Percentiles rank a stretch among this genome's conserved stretches.
phyloP scores from a whole-genome alignment of 2,329 filamentous ascomycete species.

The Pseudophaeomoniella oleicola region DNA sequence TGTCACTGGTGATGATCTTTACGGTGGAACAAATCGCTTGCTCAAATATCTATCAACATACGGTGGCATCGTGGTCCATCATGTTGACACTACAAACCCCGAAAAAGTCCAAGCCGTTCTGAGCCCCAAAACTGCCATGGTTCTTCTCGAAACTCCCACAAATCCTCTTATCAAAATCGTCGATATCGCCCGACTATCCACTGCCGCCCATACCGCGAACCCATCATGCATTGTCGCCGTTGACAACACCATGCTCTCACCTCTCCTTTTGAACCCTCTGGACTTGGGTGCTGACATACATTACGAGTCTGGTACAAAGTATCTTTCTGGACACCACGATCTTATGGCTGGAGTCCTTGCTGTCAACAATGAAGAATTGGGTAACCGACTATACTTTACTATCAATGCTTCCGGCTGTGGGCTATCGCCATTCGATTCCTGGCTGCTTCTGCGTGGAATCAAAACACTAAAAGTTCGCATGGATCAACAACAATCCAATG shows the following conservation, averaged over 20 bases:
- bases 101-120: conserved; percentile 56
- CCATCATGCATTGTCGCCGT: conserved; percentile 71
- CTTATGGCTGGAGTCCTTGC: conserved; percentile 97
- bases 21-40: conserved; percentile 86
- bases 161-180: conserved; percentile 98
- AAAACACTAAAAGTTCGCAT: conserved; percentile 96
- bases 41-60: conserved; percentile 84
- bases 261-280: conserved; percentile 82
- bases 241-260: conserved; percentile 98
- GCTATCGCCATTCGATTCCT: conserved; percentile 86
- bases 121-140: conserved; percentile 77
- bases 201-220: conserved; percentile 62
- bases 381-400: conserved; percentile 85
- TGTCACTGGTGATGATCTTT: conserved; percentile 90
- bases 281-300: conserved; percentile 91
- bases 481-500: conserved; percentile 94
- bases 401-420: conserved; percentile 96
- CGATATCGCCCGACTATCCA: conserved; percentile 70
- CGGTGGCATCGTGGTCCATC: conserved; percentile 83
- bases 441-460: conserved; percentile 84
- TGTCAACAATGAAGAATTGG: conserved; percentile 66
- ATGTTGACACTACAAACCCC: conserved; percentile 81
- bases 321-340: conserved; percentile 93
- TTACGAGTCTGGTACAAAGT: conserved; percentile 96
- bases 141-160: conserved; percentile 88